Evolutionary conservation across 345 rosid genomes (phyloP).

Genomic region (Turritis glabra): DNA sequence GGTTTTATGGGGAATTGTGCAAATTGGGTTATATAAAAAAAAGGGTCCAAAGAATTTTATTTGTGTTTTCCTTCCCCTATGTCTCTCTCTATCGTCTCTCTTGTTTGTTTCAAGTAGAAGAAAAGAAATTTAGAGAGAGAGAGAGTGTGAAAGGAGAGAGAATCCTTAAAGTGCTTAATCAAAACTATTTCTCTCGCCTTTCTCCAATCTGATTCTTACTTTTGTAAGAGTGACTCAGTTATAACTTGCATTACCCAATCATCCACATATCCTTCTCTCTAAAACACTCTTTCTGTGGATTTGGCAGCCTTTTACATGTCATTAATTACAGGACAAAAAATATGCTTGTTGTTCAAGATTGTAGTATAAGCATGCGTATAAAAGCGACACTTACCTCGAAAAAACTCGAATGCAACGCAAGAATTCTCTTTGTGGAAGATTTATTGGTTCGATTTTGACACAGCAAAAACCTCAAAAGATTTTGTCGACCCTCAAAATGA

Average conservation of each 20-base stretch:
- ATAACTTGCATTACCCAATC: slow-evolving; percentile 28
- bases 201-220: slow-evolving; percentile 30
- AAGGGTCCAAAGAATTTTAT: slow-evolving; percentile 8
- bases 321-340: background rate
- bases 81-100: slow-evolving; percentile 6
- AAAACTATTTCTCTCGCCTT: slow-evolving; percentile 29
- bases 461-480: background rate
- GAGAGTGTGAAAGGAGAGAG: slow-evolving; percentile 31
- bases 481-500: background rate
- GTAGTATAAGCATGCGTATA: background rate
- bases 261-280: background rate
- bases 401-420: background rate
- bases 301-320: background rate
- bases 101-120: slow-evolving; percentile 38
- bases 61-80: background rate
- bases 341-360: background rate
- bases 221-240: slow-evolving; percentile 30
- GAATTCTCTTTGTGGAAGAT: background rate
- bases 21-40: slow-evolving; percentile 18
- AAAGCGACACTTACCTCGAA: background rate
- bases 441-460: background rate
- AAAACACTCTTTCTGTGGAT: slow-evolving; percentile 15
- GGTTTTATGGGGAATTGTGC: slow-evolving; percentile 38
- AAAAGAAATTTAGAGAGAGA: slow-evolving; percentile 27
- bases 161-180: slow-evolving; percentile 28